Percentiles rank a stretch among this genome's conserved stretches.
These are phyloP conservation scores for Mycena rebaudengoi DNA, from an alignment of 768 basidiomycete species.

Conservation along the genomic window DNA sequence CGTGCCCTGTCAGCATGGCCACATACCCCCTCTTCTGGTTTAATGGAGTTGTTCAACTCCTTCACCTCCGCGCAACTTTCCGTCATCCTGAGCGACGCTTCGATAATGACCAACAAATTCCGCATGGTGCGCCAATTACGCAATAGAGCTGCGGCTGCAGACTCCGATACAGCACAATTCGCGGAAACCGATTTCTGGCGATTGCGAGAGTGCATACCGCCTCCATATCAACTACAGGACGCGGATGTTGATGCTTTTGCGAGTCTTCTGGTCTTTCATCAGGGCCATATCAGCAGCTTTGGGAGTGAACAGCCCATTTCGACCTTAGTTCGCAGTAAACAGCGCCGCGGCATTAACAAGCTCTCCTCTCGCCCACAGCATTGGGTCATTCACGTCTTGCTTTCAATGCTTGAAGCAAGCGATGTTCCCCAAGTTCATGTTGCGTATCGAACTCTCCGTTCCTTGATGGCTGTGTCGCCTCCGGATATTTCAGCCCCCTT, in stretches of 20 bases:
- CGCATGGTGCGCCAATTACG: slow-evolving; percentile 73
- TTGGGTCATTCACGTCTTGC: slow-evolving; percentile 60
- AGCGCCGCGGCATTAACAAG: slow-evolving; percentile 37
- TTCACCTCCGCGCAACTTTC: slow-evolving; percentile 59
- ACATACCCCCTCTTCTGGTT: slow-evolving; percentile 57
- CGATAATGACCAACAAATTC: slow-evolving; percentile 80
- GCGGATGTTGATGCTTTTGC: slow-evolving; percentile 81
- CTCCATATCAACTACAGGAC: slow-evolving; percentile 58
- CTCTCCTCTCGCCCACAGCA: slow-evolving; percentile 50
- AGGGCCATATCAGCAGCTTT: slow-evolving; percentile 71
- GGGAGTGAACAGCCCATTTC: slow-evolving; percentile 61
- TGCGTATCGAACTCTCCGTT: slow-evolving; percentile 74
- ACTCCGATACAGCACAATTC: slow-evolving; percentile 56
- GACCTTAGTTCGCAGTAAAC: slow-evolving; percentile 52
- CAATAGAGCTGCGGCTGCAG: slow-evolving; percentile 50
- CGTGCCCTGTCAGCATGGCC: slow-evolving; percentile 83
- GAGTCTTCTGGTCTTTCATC: slow-evolving; percentile 63
- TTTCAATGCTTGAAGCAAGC: slow-evolving; percentile 65
- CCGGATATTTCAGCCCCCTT: slow-evolving; percentile 40
- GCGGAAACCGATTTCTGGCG: slow-evolving; percentile 80
- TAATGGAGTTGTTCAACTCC: slow-evolving; percentile 55
- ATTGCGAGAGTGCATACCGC: slow-evolving; percentile 80
- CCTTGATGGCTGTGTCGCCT: slow-evolving; percentile 54
- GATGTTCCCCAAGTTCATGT: slow-evolving; percentile 57
- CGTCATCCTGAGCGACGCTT: slow-evolving; percentile 62